Evolutionary conservation across 1,284 basidiomycete genomes (phyloP), one percentile per base, ranked within the genome.

Genomic region (Vanrija sp.): DNA sequence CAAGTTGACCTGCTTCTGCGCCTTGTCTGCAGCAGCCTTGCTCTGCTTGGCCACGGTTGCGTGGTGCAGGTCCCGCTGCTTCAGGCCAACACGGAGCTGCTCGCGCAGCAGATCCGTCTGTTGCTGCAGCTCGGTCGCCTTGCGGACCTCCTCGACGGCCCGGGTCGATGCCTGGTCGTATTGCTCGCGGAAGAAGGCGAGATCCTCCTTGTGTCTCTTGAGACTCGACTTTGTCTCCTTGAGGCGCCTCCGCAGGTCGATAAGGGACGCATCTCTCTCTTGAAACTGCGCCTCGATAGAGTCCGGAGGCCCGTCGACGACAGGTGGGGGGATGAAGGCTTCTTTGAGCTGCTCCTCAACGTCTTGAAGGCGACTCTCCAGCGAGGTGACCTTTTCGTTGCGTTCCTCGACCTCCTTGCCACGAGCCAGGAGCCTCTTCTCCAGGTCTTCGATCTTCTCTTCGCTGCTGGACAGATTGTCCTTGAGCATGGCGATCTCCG

Each of bases 51-150:
- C 24, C 16, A 64, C 47, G 2, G 64, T 60, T 1, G 57, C 45
- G 35, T 47, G 38, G 48, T 63, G 59, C 12, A 73, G 46, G 9
- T 65, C 57, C 10, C 64, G 60, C 54, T 75, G 73, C 50, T 68
- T 66, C 16, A 75, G 57, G 0, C 73, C 73, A 15, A 63, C 9
- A 0, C 37, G 49, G 8, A 75, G 57, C 53, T 75, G 69, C 19
- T 54, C 51, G 35, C 60, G 51, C 9, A 72, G 57, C 15, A 37
- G 56, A 19, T 39, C 41, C 15, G 66, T 54, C 45, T 67, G 43
- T 22, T 47, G 51, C n/a, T 51, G 36, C 2, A 71, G 59, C 19
- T 49, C 54, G 6, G 54, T 55, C 22, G 50, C 52, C 4, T 41
- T 53, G 8, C 49, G 47, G 9, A 65, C 68, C 41, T 66, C 63